Conservation (phyloP, 2,329 filamentous ascomycete genomes). For the Mycosphaerella sp. region DNA sequence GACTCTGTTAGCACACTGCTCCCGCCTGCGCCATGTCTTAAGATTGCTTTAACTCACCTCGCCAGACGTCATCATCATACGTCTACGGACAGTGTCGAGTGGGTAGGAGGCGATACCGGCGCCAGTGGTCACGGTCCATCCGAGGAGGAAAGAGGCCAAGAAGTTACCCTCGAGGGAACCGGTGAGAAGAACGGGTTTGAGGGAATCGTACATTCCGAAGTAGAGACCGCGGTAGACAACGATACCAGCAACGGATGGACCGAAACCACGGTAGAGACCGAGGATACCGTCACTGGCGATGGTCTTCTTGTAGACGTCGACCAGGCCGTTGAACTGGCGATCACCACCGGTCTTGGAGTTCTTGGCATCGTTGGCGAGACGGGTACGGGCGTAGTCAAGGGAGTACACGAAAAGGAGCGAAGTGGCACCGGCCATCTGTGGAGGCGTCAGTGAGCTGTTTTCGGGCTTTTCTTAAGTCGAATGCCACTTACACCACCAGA, state of each 20-base stretch:
- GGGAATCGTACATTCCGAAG: constrained; percentile 99
- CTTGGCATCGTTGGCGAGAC: constrained; percentile 99
- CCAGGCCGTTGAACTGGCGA: constrained; percentile 99
- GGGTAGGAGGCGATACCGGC: constrained; percentile 99
- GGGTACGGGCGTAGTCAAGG: constrained; percentile 99
- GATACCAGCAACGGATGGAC: constrained; percentile 98
- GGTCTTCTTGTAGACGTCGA: constrained; percentile 99
- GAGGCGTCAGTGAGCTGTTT: constrained; percentile 11
- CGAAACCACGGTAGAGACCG: constrained; percentile 99
- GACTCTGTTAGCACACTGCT: neutral
- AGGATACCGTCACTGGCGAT: constrained; percentile 96
- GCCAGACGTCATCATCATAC: constrained; percentile 99
- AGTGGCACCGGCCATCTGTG: constrained; percentile 90
- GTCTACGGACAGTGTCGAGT: constrained; percentile 99
- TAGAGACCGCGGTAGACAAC: constrained; percentile 99
- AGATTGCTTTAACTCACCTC: constrained; percentile 46
- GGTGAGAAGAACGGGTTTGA: constrained; percentile 96
- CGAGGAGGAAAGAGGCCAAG: constrained; percentile 97
- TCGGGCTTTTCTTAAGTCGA: neutral
- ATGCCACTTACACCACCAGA: constrained; percentile 85
- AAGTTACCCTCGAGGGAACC: constrained; percentile 95
- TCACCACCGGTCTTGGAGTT: constrained; percentile 93
- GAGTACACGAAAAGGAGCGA: constrained; percentile 99
- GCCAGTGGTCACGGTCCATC: constrained; percentile 99
- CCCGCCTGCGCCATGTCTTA: neutral